These are phyloP conservation scores for Lignosus rhinocerotis DNA, from an alignment of 1,284 basidiomycete species.

Conservation along the genomic window DNA sequence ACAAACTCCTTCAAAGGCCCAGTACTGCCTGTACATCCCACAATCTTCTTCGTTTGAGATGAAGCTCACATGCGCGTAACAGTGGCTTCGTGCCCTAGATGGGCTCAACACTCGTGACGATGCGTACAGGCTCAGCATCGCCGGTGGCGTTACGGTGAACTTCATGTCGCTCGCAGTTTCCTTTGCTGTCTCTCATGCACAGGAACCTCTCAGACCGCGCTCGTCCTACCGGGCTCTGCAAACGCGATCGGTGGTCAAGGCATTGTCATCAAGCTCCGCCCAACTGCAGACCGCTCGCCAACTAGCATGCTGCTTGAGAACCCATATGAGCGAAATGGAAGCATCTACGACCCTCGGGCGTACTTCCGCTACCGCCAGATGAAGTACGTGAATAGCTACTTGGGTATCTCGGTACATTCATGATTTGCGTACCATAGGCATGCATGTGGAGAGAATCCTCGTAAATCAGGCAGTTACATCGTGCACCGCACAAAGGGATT, in stretches of 20 bases:
- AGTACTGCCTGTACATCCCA: conserved; percentile 35
- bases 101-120: conserved; percentile 43
- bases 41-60: background rate
- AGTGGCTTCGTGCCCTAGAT: conserved; percentile 49
- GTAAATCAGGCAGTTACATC: conserved; percentile 14
- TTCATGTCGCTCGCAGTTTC: background rate
- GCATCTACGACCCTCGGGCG: conserved; percentile 26
- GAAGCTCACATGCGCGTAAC: background rate
- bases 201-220: conserved; percentile 28
- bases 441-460: conserved; percentile 38
- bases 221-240: conserved; percentile 50
- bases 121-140: conserved; percentile 38
- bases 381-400: conserved; percentile 30
- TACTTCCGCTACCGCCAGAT: conserved; percentile 50
- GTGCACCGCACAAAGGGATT: background rate
- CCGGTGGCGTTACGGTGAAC: conserved; percentile 45
- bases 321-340: conserved; percentile 41
- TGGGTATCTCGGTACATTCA: background rate
- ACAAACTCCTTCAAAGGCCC: conserved; percentile 40
- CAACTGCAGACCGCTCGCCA: conserved; percentile 44
- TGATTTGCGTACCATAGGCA: conserved; percentile 16
- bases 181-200: background rate
- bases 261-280: conserved; percentile 53
- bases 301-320: conserved; percentile 50
- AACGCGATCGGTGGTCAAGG: conserved; percentile 44